Percentiles rank a stretch among this genome's conserved stretches.
Evolutionary conservation across 176 grass and related monocot genomes (phyloP).

Genomic region (Eleusine coracana): DNA sequence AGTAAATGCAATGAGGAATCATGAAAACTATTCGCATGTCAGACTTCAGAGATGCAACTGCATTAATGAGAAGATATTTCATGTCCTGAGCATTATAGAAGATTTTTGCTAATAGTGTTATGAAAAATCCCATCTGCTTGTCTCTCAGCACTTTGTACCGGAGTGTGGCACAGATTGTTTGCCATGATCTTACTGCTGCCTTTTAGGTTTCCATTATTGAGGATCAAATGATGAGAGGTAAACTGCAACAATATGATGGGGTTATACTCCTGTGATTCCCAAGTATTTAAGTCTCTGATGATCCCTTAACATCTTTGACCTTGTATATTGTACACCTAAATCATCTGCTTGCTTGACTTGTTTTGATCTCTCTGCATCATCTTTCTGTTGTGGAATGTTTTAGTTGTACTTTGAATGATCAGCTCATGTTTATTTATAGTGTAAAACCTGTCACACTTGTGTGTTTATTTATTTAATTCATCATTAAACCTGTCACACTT

Average conservation of each 20-base stretch:
- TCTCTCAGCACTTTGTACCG: neutral
- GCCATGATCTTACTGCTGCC: neutral
- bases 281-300: conserved; percentile 51
- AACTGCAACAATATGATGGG: conserved; percentile 53
- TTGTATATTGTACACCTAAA: too few relatives aligned
- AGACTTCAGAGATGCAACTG: conserved; percentile 53
- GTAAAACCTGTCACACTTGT: neutral
- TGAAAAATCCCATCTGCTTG: neutral
- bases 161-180: neutral
- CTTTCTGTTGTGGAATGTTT: neutral
- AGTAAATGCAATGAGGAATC: neutral
- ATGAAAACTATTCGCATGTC: conserved; percentile 33
- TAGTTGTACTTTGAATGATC: too few relatives aligned
- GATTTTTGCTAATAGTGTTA: neutral
- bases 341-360: too few relatives aligned
- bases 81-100: conserved; percentile 29
- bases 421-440: neutral
- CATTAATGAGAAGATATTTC: conserved; percentile 56
- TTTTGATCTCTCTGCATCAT: neutral
- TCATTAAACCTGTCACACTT: neutral
- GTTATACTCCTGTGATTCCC: conserved; percentile 15
- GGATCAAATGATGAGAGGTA: conserved; percentile 34
- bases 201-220: neutral
- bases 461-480: neutral
- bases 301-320: neutral